These are phyloP conservation scores for Xerocomus nothofagi DNA, from an alignment of 1,284 basidiomycete species.

Conservation along the genomic window DNA sequence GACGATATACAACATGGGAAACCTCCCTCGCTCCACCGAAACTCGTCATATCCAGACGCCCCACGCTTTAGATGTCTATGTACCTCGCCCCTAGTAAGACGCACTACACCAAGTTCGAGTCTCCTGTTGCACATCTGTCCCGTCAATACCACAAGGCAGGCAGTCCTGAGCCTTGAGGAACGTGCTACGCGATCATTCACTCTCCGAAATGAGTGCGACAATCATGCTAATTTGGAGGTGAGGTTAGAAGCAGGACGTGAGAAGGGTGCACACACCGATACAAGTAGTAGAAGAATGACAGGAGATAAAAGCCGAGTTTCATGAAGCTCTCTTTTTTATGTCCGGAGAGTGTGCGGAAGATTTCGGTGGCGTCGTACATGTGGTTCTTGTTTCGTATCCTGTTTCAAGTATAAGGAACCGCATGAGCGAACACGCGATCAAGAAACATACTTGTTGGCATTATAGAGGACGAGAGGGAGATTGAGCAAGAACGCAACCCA, in stretches of 20 bases:
- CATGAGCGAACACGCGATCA: neutral
- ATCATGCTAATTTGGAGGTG: constrained; percentile 64
- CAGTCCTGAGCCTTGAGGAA: neutral
- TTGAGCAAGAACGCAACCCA: constrained; percentile 95
- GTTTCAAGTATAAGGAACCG: constrained; percentile 4
- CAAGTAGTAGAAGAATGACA: constrained; percentile 96
- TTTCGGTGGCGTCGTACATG: constrained; percentile 99
- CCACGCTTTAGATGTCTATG: constrained; percentile 20
- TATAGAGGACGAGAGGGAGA: constrained; percentile 86
- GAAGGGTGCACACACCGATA: constrained; percentile 68
- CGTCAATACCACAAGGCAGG: neutral
- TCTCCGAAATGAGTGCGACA: constrained; percentile 81
- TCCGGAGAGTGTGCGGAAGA: constrained; percentile 90
- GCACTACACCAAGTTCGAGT: constrained; percentile 1
- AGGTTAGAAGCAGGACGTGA: neutral
- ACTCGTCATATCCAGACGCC: constrained; percentile 8
- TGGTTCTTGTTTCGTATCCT: constrained; percentile 94
- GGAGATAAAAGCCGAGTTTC: constrained; percentile 93
- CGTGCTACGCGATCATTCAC: constrained; percentile 45
- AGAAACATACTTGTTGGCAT: constrained; percentile 86
- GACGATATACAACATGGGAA: constrained; percentile 21
- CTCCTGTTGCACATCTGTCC: neutral
- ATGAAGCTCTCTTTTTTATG: constrained; percentile 99
- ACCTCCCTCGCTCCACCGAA: neutral
- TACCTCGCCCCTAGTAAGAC: constrained; percentile 10